A percentile compares a stretch with the other conserved stretches of the same genome.
Conservation (phyloP, 768 basidiomycete genomes). For the Ramaria sp. region DNA sequence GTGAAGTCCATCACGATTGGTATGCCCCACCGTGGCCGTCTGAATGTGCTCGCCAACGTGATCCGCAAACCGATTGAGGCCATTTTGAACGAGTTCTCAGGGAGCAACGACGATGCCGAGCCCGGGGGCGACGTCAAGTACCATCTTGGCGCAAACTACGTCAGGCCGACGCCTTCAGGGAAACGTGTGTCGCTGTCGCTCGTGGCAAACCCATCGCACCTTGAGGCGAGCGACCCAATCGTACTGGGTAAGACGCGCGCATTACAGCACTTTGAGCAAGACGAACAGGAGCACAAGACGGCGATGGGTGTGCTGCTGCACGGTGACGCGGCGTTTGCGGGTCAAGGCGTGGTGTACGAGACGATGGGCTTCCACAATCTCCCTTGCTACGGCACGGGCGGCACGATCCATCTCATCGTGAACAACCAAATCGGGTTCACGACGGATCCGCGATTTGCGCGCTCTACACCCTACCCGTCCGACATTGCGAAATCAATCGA, state of each 20-base stretch:
- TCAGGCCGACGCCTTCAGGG: conserved; percentile 93
- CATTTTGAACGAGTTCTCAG: conserved; percentile 93
- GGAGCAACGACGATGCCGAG: conserved; percentile 57
- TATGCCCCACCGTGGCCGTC: conserved; percentile 98
- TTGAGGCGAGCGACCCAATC: conserved; percentile 95
- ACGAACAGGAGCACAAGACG: conserved; percentile 66
- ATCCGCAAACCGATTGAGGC: conserved; percentile 98
- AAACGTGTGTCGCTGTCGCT: conserved; percentile 96
- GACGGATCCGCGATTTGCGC: conserved; percentile 93
- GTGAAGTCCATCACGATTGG: conserved; percentile 95
- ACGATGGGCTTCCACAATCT: conserved; percentile 98
- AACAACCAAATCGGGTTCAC: conserved; percentile 99
- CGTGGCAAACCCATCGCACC: conserved; percentile 96
- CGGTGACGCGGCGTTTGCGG: conserved; percentile 97
- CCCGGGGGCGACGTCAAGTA: conserved; percentile 98
- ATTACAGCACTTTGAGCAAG: conserved; percentile 89
- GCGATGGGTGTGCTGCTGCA: conserved; percentile 96
- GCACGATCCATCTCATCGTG: conserved; percentile 95
- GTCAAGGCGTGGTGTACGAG: conserved; percentile 97
- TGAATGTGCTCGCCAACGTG: conserved; percentile 97
- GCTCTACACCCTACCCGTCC: conserved; percentile 95
- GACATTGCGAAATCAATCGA: conserved; percentile 99
- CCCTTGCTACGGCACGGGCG: conserved; percentile 92
- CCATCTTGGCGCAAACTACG: conserved; percentile 97
- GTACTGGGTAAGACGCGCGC: conserved; percentile 99